Percentiles rank a stretch among this genome's conserved stretches.
Evolutionary conservation across 2,329 filamentous ascomycete species (phyloP).

Genomic region (Pseudogymnoascus sp.): DNA sequence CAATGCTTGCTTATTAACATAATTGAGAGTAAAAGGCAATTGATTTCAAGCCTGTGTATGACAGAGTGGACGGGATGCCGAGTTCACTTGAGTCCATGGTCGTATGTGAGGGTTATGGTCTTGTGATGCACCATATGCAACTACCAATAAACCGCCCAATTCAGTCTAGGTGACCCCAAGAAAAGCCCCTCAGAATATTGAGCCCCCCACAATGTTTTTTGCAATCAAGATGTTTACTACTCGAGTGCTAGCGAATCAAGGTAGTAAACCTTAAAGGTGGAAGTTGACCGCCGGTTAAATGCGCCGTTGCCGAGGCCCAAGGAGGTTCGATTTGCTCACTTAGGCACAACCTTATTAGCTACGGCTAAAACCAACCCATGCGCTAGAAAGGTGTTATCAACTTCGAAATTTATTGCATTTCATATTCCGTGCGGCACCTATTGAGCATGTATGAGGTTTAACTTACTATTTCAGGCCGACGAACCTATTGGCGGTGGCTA

Average conservation of each 20-base stretch:
- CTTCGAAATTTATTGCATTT: background rate
- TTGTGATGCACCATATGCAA: background rate
- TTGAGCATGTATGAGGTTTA: background rate
- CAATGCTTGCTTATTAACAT: background rate
- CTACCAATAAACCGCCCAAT: background rate
- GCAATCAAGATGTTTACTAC: background rate
- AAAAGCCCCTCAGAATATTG: background rate
- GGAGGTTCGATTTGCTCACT: background rate
- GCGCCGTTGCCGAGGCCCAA: background rate
- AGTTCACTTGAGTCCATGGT: background rate
- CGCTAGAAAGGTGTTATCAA: background rate
- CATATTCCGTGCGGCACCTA: background rate
- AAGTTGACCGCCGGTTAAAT: background rate
- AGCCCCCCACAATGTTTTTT: background rate
- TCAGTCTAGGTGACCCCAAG: background rate
- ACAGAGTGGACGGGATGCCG: background rate
- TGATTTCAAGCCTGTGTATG: background rate
- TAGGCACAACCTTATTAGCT: background rate
- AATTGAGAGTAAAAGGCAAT: background rate
- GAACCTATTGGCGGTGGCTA: background rate
- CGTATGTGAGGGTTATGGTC: background rate
- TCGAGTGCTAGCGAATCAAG: too few species aligned
- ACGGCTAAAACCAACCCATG: background rate
- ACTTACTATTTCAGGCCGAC: background rate
- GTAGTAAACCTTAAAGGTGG: background rate